Evolutionary conservation across 805 yeast species (phyloP), one percentile per base, ranked within the genome.

Genomic region (Ogataea philodendri): DNA sequence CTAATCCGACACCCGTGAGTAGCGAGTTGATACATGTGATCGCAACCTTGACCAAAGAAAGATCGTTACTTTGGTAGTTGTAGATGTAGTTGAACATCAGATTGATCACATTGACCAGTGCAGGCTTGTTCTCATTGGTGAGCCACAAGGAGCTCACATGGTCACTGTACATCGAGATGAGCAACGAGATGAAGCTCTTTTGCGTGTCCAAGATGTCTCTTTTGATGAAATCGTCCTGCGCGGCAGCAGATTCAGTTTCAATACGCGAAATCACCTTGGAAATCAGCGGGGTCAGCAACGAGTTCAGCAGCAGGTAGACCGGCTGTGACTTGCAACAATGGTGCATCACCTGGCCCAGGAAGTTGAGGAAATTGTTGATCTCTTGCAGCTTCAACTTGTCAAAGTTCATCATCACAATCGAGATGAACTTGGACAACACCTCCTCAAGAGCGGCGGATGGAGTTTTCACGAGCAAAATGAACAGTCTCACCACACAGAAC

Each of bases 321-420:
- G 69, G 72, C 26, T 74, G 78, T 48, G 84, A 81, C 29, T 68
- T 68, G 52, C 77, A 74, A 62, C 81, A 87, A 46, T 70, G 74
- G 57, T 90, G 97, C 34, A 84, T 75, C 43, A 93, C 74, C 62
- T 93, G 97, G 5, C 95, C 89, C 43, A 93, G 63, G 57, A 93
- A 90, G 24, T 90, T 74, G 37, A 88, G 63, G 54, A 93, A 87
- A 53, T 88, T 96, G 23, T 74, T 71, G 55, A 90, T 65, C 57
- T 89, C 96, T 35, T 68, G 63, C 9, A 74, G 60, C 39, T 73
- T 75, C 48, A 81, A 66, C 47, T 79, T 72, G 22, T 74, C 76
- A 9, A 74, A 70, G 15, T 74, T 68, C 18, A 69, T 67, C 53
- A 84, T 66, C 39, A 86, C 65, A 15, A 80, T 69, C 2, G 85